phyloP scores from a whole-genome alignment of 2,329 filamentous ascomycete genomes.

The Dothideomycetidae sp. region DNA sequence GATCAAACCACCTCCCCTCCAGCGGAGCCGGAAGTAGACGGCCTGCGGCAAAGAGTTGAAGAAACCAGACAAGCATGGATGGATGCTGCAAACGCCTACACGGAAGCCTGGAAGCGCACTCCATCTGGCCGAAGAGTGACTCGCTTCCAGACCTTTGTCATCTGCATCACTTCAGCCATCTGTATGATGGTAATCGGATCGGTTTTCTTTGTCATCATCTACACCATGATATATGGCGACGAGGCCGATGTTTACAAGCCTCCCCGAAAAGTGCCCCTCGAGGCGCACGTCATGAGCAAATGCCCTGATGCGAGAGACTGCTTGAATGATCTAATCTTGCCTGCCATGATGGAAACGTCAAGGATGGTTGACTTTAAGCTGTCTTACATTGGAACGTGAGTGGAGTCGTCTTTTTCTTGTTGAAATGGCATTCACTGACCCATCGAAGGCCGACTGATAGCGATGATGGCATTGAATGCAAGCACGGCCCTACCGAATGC shows the following conservation, averaged over 20 bases:
- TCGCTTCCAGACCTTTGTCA: conserved; percentile 21
- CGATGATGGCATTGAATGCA: conserved; percentile 75
- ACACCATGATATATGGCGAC: conserved; percentile 17
- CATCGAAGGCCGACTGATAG: conserved; percentile 51
- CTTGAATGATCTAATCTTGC: conserved; percentile 64
- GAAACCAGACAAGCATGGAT: conserved; percentile 7
- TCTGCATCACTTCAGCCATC: conserved; percentile 17
- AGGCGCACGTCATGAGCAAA: conserved; percentile 90
- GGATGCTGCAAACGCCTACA: conserved; percentile 12
- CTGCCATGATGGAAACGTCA: conserved; percentile 66
- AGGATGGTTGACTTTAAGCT: conserved; percentile 84
- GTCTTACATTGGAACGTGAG: conserved; percentile 73
- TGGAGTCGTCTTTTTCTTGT: conserved; percentile 11
- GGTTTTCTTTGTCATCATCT: conserved; percentile 15
- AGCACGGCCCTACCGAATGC: conserved; percentile 78
- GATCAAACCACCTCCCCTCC: conserved; percentile 27
- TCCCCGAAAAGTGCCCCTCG: conserved; percentile 49
- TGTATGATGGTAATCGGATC: conserved; percentile 15
- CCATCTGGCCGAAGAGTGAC: conserved; percentile 16
- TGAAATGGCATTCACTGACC: conserved; percentile 29
- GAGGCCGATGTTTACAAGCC: conserved; percentile 12
- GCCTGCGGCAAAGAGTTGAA: conserved; percentile 9
- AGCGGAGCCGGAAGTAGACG: conserved; percentile 8
- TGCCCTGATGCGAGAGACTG: conserved; percentile 85
- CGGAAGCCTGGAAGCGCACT: conserved; percentile 20